Evolutionary conservation across 2,329 filamentous ascomycete genomes (phyloP).

Genomic region (Neonectria magnoliae): DNA sequence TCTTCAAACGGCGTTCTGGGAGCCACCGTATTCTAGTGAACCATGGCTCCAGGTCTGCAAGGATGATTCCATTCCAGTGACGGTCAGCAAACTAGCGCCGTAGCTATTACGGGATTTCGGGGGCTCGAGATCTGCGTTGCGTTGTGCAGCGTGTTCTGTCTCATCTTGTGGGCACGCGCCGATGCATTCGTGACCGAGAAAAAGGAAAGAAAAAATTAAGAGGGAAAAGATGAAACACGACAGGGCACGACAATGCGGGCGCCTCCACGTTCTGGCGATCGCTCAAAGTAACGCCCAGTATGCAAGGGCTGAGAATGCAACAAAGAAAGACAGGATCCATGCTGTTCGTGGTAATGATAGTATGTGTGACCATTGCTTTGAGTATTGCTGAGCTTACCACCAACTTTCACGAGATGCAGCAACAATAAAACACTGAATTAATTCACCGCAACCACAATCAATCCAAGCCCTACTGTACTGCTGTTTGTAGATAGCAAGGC

Average conservation of each 20-base stretch:
- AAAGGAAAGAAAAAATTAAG: slow-evolving; percentile 18
- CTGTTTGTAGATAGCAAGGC: too few relatives aligned
- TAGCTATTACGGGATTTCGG: not conserved
- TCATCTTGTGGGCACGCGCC: slow-evolving; percentile 9
- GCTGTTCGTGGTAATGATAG: slow-evolving; percentile 9
- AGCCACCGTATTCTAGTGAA: not conserved
- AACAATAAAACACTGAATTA: too few relatives aligned
- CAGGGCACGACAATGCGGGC: slow-evolving; percentile 7
- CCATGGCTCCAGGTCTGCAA: not conserved
- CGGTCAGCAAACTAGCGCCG: slow-evolving; percentile 24
- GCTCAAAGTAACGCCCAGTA: slow-evolving; percentile 24
- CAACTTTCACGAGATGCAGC: too few relatives aligned
- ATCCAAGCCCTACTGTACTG: too few relatives aligned
- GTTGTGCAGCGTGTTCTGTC: slow-evolving; percentile 8
- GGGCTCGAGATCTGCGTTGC: slow-evolving; percentile 19
- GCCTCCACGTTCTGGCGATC: slow-evolving; percentile 8
- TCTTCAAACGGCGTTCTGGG: not conserved
- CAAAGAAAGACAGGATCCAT: not conserved
- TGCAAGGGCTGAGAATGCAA: slow-evolving; percentile 8
- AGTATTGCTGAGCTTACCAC: too few relatives aligned
- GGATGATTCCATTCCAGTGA: slow-evolving; percentile 8
- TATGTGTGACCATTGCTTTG: not conserved
- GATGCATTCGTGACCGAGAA: slow-evolving; percentile 6
- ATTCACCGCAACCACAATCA: too few relatives aligned
- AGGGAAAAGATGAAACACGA: slow-evolving; percentile 28